Conservation (phyloP, 1,139 yeast species). For the Yamadazyma sp. region DNA sequence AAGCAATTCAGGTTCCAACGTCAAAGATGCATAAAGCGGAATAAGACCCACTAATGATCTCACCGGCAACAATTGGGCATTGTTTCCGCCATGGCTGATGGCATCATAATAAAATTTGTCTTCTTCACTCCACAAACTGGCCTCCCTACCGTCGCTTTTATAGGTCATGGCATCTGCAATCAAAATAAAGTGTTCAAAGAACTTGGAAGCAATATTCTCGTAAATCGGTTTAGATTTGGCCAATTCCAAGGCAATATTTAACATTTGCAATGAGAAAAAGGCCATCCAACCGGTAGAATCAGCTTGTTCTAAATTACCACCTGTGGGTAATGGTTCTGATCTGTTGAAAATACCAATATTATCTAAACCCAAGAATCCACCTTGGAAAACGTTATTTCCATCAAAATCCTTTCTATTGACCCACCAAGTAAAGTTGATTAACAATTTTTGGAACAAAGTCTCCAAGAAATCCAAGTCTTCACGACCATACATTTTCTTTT, state of each 20-base stretch:
- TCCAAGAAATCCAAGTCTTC: conserved; percentile 87
- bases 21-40: conserved; percentile 88
- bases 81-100: conserved; percentile 71
- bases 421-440: conserved; percentile 97
- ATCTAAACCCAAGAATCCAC: conserved; percentile 92
- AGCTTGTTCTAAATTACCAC: conserved; percentile 90
- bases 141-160: conserved; percentile 55
- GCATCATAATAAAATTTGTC: conserved; percentile 93
- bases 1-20: conserved; percentile 83
- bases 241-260: conserved; percentile 88
- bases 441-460: conserved; percentile 84
- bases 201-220: conserved; percentile 93
- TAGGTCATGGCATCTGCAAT: conserved; percentile 96
- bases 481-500: conserved; percentile 79
- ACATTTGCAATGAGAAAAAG: conserved; percentile 86
- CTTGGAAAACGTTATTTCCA: conserved; percentile 91
- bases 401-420: conserved; percentile 88
- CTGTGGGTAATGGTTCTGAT: conserved; percentile 93
- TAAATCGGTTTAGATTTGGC: conserved; percentile 83
- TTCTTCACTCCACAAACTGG: conserved; percentile 85
- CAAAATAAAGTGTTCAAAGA: conserved; percentile 88
- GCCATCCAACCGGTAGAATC: conserved; percentile 99
- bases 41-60: conserved; percentile 90
- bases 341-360: conserved; percentile 93
- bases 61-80: conserved; percentile 76